Evolutionary conservation across 768 basidiomycete genomes (phyloP), one percentile per base, ranked within the genome.

Genomic region (Tylopilus vinaceipallidus): DNA sequence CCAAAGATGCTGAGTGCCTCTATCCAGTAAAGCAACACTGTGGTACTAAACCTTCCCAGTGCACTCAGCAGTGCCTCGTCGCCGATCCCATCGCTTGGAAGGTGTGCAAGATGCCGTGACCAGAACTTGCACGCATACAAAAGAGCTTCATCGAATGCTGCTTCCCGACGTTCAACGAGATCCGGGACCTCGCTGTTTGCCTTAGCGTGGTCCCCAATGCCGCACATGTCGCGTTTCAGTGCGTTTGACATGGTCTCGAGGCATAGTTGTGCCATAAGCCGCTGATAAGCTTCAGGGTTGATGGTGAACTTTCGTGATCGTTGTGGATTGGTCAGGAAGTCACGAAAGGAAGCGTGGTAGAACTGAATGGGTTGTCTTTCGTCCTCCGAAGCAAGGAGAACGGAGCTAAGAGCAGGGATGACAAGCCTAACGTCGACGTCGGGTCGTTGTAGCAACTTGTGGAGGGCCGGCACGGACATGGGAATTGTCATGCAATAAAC

Each of bases 301-400:
- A 52, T 26, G 16, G 42, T 33, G 29, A 37, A 58, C 32, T 36
- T 50, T 27, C 36, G 48, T n/a, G 56, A 53, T n/a, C 57, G 39
- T 24, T 58, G 52, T 10, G 45, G 56, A 2, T 33, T 45, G n/a
- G 53, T 16, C 33, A 59, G 34, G 32, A 59, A 57, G 32, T 59
- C 56, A 3, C 57, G 55, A 44, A 59, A 59, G 20, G 56, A 58
- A 9, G 58, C 56, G 16, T 59, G 58, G 17, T 59, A 59, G 27
- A 59, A 59, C 17, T 58, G 58, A 26, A 59, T 47, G 11, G 50
- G 53, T n/a, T 59, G 50, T n/a, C 49, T 17, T 4, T 47, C 49
- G 33, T 52, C 23, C 14, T 52, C 47, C 6, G 57, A 58, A 7
- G 53, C 42, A 5, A 58, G 27, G 11, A 55, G 26, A 9, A 60